phyloP scores from a whole-genome alignment of 371 early-diverging fungal species.

The Dinochytrium kinnereticum region DNA sequence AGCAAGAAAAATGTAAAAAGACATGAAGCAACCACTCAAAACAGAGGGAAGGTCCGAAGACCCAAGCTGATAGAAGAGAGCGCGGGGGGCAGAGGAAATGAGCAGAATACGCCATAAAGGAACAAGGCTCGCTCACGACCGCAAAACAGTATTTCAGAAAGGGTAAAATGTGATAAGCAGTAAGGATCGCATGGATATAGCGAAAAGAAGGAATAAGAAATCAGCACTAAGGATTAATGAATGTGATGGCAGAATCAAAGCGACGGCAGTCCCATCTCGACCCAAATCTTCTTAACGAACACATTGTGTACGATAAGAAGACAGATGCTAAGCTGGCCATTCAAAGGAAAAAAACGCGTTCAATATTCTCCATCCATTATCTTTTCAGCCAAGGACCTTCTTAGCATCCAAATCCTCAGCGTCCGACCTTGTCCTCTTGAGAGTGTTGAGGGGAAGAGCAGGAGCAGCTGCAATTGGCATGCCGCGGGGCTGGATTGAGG shows the following conservation, averaged over 20 bases:
- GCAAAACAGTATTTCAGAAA: too few species aligned
- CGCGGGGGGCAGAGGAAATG: too few species aligned
- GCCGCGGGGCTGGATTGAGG: constrained; percentile 8
- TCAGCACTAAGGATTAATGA: background rate
- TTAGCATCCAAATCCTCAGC: constrained; percentile 3
- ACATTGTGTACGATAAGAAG: background rate
- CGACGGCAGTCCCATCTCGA: background rate
- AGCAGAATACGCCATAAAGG: too few species aligned
- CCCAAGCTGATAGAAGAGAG: too few species aligned
- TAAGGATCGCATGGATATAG: too few species aligned
- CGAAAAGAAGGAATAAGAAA: background rate
- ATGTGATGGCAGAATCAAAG: background rate
- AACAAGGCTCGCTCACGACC: too few species aligned
- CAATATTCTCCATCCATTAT: background rate
- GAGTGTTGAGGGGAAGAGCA: background rate
- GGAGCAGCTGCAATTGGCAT: background rate
- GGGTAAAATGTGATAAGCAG: too few species aligned
- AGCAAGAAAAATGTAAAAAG: too few species aligned
- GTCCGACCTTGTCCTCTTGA: constrained; percentile 2
- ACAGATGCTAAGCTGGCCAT: background rate
- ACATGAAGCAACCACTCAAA: too few species aligned
- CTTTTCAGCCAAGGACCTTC: too few species aligned
- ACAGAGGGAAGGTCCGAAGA: too few species aligned
- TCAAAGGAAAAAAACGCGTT: background rate
- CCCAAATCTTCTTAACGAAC: background rate